phyloP scores from a whole-genome alignment of 176 grass and related monocot genomes.

The Saccharum spontaneum region DNA sequence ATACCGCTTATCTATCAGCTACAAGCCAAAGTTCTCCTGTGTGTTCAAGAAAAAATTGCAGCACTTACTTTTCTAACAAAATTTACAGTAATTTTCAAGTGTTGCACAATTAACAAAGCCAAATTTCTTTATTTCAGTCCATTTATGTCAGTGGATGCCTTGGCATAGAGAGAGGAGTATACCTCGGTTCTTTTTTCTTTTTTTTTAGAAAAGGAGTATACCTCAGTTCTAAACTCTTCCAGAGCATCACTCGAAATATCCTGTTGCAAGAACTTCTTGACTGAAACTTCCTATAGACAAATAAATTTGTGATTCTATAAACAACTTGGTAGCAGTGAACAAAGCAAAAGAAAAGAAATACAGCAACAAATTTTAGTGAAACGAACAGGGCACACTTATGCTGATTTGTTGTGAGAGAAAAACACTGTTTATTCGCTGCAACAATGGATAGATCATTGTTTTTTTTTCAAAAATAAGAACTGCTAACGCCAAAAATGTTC shows the following conservation, averaged over 20 bases:
- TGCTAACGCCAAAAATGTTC: not conserved
- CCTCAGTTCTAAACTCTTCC: conserved; percentile 98
- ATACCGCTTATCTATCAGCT: not conserved
- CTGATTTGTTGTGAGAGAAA: too few species aligned
- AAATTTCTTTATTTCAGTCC: conserved; percentile 9
- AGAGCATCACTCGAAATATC: conserved; percentile 97
- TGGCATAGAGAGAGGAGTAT: conserved; percentile 28
- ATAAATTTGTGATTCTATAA: conserved; percentile 37
- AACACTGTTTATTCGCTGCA: too few species aligned
- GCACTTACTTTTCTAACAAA: conserved; percentile 9
- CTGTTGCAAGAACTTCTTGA: conserved; percentile 99
- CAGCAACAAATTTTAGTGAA: too few species aligned
- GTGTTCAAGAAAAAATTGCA: not conserved
- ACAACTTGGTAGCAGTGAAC: not conserved
- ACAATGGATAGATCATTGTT: not conserved
- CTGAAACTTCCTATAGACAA: conserved; percentile 91
- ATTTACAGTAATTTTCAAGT: not conserved
- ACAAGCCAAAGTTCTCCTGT: not conserved
- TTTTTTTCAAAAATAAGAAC: not conserved
- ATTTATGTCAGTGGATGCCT: conserved; percentile 18
- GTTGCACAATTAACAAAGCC: not conserved
- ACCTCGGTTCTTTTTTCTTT: conserved; percentile 98
- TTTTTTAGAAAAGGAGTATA: too few species aligned
- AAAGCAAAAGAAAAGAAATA: conserved; percentile 3
- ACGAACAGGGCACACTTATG: too few species aligned